These are phyloP conservation scores for Hypoxylon rickii DNA, from an alignment of 495 filamentous ascomycete genomes.

Conservation along the genomic window DNA sequence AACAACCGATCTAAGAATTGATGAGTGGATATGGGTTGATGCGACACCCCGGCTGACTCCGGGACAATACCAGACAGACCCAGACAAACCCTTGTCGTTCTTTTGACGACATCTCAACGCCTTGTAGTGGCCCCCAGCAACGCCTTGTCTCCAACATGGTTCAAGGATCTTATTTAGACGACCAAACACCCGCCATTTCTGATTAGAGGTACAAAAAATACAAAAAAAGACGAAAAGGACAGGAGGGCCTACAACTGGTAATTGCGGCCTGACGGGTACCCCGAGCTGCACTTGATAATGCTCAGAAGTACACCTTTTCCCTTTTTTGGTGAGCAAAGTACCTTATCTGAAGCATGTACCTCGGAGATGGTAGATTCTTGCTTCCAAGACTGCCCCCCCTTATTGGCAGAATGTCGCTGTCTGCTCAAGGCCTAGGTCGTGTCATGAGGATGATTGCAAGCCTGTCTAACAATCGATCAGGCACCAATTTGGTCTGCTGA, in stretches of 20 bases:
- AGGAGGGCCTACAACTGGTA: no score
- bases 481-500: constrained; percentile 21
- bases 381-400: constrained; percentile 8
- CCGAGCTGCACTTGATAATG: constrained; percentile 12
- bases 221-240: no score
- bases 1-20: constrained; percentile 27
- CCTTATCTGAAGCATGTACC: no score
- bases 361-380: constrained; percentile 4
- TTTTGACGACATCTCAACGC: constrained; percentile 39
- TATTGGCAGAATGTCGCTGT: no score
- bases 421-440: constrained; percentile 13
- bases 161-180: constrained; percentile 40
- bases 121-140: background rate
- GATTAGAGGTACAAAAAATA: constrained; percentile 27
- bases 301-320: constrained; percentile 4
- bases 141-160: constrained; percentile 35
- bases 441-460: constrained; percentile 2
- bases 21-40: constrained; percentile 19
- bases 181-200: constrained; percentile 32
- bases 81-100: constrained; percentile 34
- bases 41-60: constrained; percentile 30
- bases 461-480: constrained; percentile 7
- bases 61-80: constrained; percentile 34
- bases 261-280: constrained; percentile 30
- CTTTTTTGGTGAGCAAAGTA: no score